A percentile compares a stretch with the other conserved stretches of the same genome.
Evolutionary conservation across 495 filamentous ascomycete genomes (phyloP).

Genomic region (Aspergillus panamensis): DNA sequence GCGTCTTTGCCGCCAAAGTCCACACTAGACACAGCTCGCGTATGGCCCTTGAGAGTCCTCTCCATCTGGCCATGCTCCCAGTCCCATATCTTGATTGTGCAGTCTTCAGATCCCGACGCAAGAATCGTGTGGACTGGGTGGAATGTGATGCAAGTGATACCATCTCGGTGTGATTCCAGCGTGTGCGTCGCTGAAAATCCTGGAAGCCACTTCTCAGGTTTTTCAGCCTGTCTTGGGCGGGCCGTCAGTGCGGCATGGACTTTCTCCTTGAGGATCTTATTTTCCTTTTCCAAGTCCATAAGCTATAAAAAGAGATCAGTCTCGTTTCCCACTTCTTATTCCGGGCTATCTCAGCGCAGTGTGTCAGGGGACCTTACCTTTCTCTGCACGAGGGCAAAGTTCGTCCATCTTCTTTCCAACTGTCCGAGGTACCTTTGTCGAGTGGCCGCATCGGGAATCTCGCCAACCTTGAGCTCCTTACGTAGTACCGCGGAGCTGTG

Average conservation of each 20-base stretch:
- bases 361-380: constrained; percentile 53
- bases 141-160: constrained; percentile 87
- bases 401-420: constrained; percentile 97
- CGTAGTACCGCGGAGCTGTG: constrained; percentile 59
- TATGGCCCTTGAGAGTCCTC: constrained; percentile 88
- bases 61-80: constrained; percentile 94
- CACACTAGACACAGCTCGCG: constrained; percentile 80
- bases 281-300: constrained; percentile 84
- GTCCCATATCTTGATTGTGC: constrained; percentile 97
- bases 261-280: constrained; percentile 68
- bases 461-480: constrained; percentile 53
- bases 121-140: constrained; percentile 90
- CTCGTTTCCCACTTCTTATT: not conserved
- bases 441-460: constrained; percentile 69
- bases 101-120: constrained; percentile 90
- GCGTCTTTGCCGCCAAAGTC: constrained; percentile 88
- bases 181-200: constrained; percentile 61
- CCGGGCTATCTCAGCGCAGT: not conserved
- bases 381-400: constrained; percentile 83
- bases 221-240: constrained; percentile 71
- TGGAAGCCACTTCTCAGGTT: constrained; percentile 87
- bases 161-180: constrained; percentile 76
- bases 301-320: constrained; percentile 55
- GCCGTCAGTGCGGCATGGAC: constrained; percentile 81
- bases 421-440: constrained; percentile 84